Base-by-base conservation (phyloP, 345 rosid genomes). In the Arabis alpina region DNA sequence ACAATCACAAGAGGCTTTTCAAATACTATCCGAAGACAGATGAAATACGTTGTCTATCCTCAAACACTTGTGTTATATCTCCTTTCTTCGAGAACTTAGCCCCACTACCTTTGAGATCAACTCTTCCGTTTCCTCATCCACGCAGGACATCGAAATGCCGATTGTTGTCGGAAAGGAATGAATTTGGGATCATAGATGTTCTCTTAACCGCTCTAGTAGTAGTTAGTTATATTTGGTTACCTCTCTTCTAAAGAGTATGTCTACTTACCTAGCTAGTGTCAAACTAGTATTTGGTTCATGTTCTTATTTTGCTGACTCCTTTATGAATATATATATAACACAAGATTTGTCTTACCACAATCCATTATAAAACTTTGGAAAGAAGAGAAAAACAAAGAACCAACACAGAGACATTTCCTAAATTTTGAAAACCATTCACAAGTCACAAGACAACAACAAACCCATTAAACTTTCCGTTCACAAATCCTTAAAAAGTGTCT, bases 401-500 rank as follows among this genome's bases (percentile, higher is more conserved):
- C 36, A 32, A 32, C 36, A 32, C 6, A 32, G 7, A 16, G 13
- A 24, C 51, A 52, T n/a, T 34, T 27, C 61, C 52, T 54, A 67
- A 42, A 19, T 37, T 19, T 66, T n/a, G 54, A 74, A 59, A 66
- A 50, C 55, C 66, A 73, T 49, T 56, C 67, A 66, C 65, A 72
- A 55, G 56, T 54, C 63, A 61, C 30, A 41, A 57, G 9, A 36
- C 39, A 36, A 36, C 39, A 36, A 37, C 16, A 12, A 64, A 64
- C 15, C 52, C 39, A n/a, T n/a, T n/a, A n/a, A n/a, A n/a, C n/a
- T 2, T 52, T n/a, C 2, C 24, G 24, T 55, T 48, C 34, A 42
- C 54, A 73, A 59, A 66, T 59, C 62, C 61, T 75, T 61, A 75
- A 9, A 68, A 75, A 1, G n/a, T 10, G 47, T 59, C 44, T 74